Base-by-base conservation (phyloP, 1,284 basidiomycete species). In the Austropuccinia psidii region DNA sequence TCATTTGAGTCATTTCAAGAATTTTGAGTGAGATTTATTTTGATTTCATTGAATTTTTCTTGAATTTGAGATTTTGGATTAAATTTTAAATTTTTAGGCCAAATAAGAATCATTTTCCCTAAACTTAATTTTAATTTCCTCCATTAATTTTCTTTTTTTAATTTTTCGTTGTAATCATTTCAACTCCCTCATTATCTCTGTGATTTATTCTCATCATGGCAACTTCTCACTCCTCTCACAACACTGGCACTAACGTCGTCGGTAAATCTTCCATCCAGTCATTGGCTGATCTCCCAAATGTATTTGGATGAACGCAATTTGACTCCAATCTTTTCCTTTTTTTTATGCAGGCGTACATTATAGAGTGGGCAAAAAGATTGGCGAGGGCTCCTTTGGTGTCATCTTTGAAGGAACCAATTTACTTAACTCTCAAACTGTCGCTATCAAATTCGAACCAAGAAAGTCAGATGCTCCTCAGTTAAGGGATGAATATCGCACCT, bases 361-460 rank as follows among this genome's bases (percentile, higher is more conserved):
- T 83, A 86, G 89, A 67, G 89, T 91, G 54, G 90, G 90, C 79
- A 88, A 88, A 83, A 91, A 86, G 82, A 86, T 87, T 77, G 85
- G 85, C 37, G 84, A 85, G 79, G 92, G 92, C 31, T 75, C 76
- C 52, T 68, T 58, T 41, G 64, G 68, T 37, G 31, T 24, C 27
- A 35, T 62, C 45, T 74, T 29, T 74, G 54, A 80, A 93, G 91
- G 93, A 68, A 93, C 91, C 55, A 96, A 98, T 81, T 84, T 96
- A 52, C 86, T 96, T 81, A 96, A 96, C 84, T 91, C 89, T 39
- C 91, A 94, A 84, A 93, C 91, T 4, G 92, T 96, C 68, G 93
- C 93, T 75, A 96, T 97, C 87, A 97, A 97, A 85, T 97, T 97
- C 85, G 91, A 96, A 86, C 93, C 93, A 17, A 85, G 93, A 78